Percentiles rank a stretch among this genome's conserved stretches.
phyloP scores from a whole-genome alignment of 208 protist species.

The Porcisia deanei region DNA sequence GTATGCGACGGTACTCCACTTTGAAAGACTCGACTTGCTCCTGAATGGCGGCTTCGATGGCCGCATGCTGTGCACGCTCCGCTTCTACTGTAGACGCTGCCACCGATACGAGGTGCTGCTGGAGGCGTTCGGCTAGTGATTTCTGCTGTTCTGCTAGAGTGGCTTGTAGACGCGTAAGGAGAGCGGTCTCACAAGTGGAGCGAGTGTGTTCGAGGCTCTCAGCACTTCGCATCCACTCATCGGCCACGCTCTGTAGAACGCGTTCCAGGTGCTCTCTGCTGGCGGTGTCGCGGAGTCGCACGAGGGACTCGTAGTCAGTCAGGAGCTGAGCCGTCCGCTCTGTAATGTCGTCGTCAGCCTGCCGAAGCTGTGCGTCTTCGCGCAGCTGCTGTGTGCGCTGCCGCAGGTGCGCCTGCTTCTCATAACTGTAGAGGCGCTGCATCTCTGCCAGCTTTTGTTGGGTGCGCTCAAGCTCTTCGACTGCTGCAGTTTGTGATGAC shows the following conservation, averaged over 20 bases:
- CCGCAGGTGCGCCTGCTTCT: constrained; percentile 28
- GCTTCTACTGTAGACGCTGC: constrained; percentile 11
- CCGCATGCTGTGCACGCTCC: constrained; percentile 9
- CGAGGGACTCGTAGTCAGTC: constrained; percentile 24
- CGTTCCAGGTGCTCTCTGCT: constrained; percentile 16
- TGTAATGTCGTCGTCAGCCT: constrained; percentile 8
- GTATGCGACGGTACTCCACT: constrained; percentile 43
- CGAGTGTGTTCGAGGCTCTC: constrained; percentile 22
- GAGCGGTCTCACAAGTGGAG: background rate
- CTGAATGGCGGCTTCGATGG: constrained; percentile 38
- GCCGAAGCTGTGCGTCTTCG: constrained; percentile 20
- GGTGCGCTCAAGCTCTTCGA: constrained; percentile 19
- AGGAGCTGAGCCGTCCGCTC: constrained; percentile 24
- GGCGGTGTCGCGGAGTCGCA: constrained; percentile 18
- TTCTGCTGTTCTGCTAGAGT: constrained; percentile 13
- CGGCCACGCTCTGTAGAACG: constrained; percentile 18
- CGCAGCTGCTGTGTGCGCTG: constrained; percentile 31
- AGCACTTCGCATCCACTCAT: constrained; percentile 24
- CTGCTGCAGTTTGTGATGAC: background rate
- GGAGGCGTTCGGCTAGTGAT: background rate
- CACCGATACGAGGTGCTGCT: constrained; percentile 5
- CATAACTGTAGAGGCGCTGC: constrained; percentile 26
- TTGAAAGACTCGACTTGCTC: constrained; percentile 50
- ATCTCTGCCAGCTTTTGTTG: constrained; percentile 26
- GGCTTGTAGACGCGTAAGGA: constrained; percentile 5